A percentile compares a stretch with the other conserved stretches of the same genome.
Evolutionary conservation across 2,329 filamentous ascomycete species (phyloP).

Genomic region (Penicillium thymicola): DNA sequence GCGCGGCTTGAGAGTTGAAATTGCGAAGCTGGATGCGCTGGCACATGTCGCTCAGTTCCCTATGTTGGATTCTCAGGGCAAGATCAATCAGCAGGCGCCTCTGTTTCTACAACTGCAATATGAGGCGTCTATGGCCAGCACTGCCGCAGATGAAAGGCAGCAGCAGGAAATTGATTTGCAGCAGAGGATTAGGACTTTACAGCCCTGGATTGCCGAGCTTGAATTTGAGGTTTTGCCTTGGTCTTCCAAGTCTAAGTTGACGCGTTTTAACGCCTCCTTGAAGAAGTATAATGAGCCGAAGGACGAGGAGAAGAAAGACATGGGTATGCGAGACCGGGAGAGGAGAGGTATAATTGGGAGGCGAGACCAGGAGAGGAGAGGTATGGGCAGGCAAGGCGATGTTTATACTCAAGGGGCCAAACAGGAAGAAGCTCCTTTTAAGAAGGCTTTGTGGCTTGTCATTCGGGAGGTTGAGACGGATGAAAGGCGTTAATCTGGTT

Average conservation of each 20-base stretch:
- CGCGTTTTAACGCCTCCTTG: conserved; percentile 22
- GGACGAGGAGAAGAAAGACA: neutral
- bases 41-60: conserved; percentile 27
- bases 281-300: conserved; percentile 20
- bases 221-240: conserved; percentile 22
- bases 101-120: conserved; percentile 13
- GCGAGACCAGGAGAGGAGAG: neutral
- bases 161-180: conserved; percentile 12
- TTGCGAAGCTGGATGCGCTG: conserved; percentile 27
- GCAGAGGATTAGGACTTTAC: conserved; percentile 16
- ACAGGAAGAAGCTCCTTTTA: conserved; percentile 6
- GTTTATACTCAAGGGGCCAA: neutral
- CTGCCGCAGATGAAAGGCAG: neutral
- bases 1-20: conserved; percentile 24
- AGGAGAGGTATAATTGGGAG: neutral
- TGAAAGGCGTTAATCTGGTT: neutral
- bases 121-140: neutral
- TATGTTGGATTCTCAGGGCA: conserved; percentile 24
- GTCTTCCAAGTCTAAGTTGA: conserved; percentile 23
- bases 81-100: conserved; percentile 19
- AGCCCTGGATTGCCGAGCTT: conserved; percentile 28
- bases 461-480: conserved; percentile 9
- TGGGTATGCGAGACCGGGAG: neutral
- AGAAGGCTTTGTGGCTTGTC: conserved; percentile 18
- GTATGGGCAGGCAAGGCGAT: neutral